These are phyloP conservation scores for Pythium dissimile DNA, from an alignment of 352 stramenopile genomes.

Conservation along the genomic window DNA sequence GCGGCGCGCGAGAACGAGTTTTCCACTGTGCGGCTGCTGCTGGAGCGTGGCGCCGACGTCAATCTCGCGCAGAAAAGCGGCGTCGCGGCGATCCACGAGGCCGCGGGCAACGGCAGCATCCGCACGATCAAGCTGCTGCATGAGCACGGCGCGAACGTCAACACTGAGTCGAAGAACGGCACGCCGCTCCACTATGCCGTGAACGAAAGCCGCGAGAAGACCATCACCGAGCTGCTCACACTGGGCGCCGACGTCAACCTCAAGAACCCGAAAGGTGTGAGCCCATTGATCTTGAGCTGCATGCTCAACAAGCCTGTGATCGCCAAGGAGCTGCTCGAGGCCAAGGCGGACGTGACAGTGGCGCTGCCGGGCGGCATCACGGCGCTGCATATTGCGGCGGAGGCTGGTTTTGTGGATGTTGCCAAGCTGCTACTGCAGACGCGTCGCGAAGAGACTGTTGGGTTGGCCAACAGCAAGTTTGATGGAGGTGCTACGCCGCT, in stretches of 20 bases:
- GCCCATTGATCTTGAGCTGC: slow-evolving; percentile 66
- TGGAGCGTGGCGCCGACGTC: slow-evolving; percentile 52
- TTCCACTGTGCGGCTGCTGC: slow-evolving; percentile 52
- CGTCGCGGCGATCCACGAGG: slow-evolving; percentile 64
- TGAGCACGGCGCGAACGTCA: slow-evolving; percentile 48
- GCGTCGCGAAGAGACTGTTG: slow-evolving; percentile 41
- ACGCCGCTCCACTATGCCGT: slow-evolving; percentile 79
- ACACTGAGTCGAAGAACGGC: slow-evolving; percentile 64
- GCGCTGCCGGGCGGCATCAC: slow-evolving; percentile 64
- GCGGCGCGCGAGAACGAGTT: slow-evolving; percentile 81
- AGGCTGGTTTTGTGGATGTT: slow-evolving; percentile 64
- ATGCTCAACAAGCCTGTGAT: slow-evolving; percentile 77
- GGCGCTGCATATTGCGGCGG: slow-evolving; percentile 69
- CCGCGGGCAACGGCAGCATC: slow-evolving; percentile 46
- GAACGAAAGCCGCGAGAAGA: slow-evolving; percentile 79
- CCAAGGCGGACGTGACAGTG: slow-evolving; percentile 43
- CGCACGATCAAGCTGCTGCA: slow-evolving; percentile 25
- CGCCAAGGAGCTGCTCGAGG: slow-evolving; percentile 49
- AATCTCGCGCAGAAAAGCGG: slow-evolving; percentile 57
- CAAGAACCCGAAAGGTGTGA: slow-evolving; percentile 65
- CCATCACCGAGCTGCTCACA: slow-evolving; percentile 52
- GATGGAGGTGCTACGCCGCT: slow-evolving; percentile 62
- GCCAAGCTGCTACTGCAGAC: slow-evolving; percentile 50
- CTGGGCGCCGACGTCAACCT: slow-evolving; percentile 63
- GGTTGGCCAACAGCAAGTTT: slow-evolving; percentile 52